A percentile compares a stretch with the other conserved stretches of the same genome.
These are phyloP conservation scores for Mrakia frigida DNA, from an alignment of 768 basidiomycete species.

Conservation along the genomic window DNA sequence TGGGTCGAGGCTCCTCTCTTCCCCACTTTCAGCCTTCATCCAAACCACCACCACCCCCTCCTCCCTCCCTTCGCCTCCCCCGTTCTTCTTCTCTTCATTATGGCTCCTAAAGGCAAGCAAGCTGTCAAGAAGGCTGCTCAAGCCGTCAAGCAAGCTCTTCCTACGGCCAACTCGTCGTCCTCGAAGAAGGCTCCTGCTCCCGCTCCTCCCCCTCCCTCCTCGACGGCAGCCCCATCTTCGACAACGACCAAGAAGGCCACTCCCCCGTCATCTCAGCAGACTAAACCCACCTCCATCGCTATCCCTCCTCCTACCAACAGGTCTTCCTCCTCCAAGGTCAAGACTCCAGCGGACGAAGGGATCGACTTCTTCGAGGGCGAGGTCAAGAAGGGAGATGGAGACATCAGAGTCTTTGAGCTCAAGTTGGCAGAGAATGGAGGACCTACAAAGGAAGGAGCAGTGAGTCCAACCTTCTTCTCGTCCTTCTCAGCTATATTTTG, in stretches of 20 bases:
- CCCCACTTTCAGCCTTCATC: neutral
- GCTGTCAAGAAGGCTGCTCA: conserved; percentile 6
- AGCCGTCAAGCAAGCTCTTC: neutral
- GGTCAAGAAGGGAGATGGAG: conserved; percentile 51
- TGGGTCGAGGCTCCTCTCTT: neutral
- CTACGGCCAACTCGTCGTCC: neutral
- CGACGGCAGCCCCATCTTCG: neutral
- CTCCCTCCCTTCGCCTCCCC: neutral
- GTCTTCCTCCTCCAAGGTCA: conserved; percentile 38
- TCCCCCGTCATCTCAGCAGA: neutral
- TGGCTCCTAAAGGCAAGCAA: conserved; percentile 6
- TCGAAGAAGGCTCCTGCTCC: neutral
- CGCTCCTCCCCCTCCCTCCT: neutral
- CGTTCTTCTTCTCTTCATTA: neutral
- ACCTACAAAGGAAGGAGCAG: conserved; percentile 76
- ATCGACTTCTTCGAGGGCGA: conserved; percentile 75
- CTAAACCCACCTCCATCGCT: conserved; percentile 21
- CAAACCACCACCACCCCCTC: neutral
- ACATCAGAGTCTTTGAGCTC: conserved; percentile 75
- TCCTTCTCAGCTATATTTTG: neutral
- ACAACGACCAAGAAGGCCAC: neutral
- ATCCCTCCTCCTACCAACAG: conserved; percentile 1
- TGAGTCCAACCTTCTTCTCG: conserved; percentile 45
- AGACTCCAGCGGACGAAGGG: conserved; percentile 88
- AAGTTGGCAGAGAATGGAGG: conserved; percentile 83